A percentile compares a stretch with the other conserved stretches of the same genome.
Conservation (phyloP, 805 yeast species). For the Torulaspora microellipsoides region DNA sequence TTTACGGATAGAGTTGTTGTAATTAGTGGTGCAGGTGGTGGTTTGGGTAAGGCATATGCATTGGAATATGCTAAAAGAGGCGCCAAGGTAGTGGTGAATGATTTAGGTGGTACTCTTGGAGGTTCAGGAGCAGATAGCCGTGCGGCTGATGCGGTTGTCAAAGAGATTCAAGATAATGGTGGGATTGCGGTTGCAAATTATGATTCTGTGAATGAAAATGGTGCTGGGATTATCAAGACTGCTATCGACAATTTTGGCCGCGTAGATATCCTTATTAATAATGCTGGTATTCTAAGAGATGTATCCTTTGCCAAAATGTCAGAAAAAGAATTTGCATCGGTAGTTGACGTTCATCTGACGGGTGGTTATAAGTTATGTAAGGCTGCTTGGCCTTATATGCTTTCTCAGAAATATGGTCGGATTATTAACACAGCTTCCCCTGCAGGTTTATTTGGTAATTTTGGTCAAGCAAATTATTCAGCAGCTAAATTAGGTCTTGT, state of each 20-base stretch:
- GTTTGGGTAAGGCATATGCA: slow-evolving; percentile 86
- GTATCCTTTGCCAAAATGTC: slow-evolving; percentile 82
- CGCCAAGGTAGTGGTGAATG: slow-evolving; percentile 93
- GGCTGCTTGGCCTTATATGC: slow-evolving; percentile 91
- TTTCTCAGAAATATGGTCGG: slow-evolving; percentile 81
- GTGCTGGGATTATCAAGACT: slow-evolving; percentile 77
- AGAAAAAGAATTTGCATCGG: slow-evolving; percentile 71
- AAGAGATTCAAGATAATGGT: slow-evolving; percentile 67
- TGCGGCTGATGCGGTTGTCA: slow-evolving; percentile 87
- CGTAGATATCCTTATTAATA: slow-evolving; percentile 83
- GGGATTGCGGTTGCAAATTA: slow-evolving; percentile 92
- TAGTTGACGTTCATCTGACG: slow-evolving; percentile 80
- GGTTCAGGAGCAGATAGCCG: slow-evolving; percentile 67
- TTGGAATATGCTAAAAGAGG: slow-evolving; percentile 84
- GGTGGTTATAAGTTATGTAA: slow-evolving; percentile 82
- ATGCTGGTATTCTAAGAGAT: slow-evolving; percentile 93
- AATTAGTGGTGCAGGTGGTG: slow-evolving; percentile 97
- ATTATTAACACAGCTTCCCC: slow-evolving; percentile 93
- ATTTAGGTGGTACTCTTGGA: slow-evolving; percentile 76
- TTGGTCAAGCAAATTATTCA: slow-evolving; percentile 94
- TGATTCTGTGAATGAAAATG: slow-evolving; percentile 79
- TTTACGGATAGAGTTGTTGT: slow-evolving; percentile 86
- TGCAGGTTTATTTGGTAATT: slow-evolving; percentile 94
- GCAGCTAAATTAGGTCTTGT: slow-evolving; percentile 88
- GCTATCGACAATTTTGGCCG: slow-evolving; percentile 85